Evolutionary conservation across 1,284 basidiomycete genomes (phyloP), one percentile per base, ranked within the genome.

Genomic region (Pseudozyma sp.): DNA sequence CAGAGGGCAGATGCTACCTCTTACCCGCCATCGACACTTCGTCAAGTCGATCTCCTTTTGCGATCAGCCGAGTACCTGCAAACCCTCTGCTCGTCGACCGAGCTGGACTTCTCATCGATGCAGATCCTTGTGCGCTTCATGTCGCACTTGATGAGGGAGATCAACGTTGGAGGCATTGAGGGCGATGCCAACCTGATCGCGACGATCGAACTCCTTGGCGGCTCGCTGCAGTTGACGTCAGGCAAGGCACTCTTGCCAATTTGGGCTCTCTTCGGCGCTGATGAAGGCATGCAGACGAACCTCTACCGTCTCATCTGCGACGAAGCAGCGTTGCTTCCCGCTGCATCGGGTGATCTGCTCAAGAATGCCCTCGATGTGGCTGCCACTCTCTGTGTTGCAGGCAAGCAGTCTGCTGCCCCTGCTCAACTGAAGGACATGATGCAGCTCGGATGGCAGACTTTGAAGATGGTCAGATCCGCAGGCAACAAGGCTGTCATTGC

Each of bases 321-420:
- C 39, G 61, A 74, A 48, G 35, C 58, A 13, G 44, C 53, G 34
- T 5, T 52, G 13, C 58, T 61, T 14, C 62, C 61, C 1, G 16
- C 38, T 13, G 51, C 51, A 31, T 50, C 59, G 11, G 38, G 52
- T 18, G 68, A 77, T n/a, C 38, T 77, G 19, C 73, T 87, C 21
- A 54, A 70, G 3, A 80, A 84, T 10, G 80, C 81, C 3, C 57
- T 86, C 1, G 52, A 70, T 12, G 52, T 71, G 0, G 70, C 67
- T 16, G 76, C 78, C 10, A 76, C 70, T 8, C 65, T 80, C 8
- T 59, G 70, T 36, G 48, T 65, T 9, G 58, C 62, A 16, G 59
- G 66, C 38, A 59, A 55, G 47, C 53, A 69, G 54, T 65, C 70
- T 31, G 66, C 53, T 8, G 51, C 70, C n/a, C 54, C 66, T 31